phyloP scores from a whole-genome alignment of 352 stramenopile genomes.

The Phytopythium chamaehyphon region DNA sequence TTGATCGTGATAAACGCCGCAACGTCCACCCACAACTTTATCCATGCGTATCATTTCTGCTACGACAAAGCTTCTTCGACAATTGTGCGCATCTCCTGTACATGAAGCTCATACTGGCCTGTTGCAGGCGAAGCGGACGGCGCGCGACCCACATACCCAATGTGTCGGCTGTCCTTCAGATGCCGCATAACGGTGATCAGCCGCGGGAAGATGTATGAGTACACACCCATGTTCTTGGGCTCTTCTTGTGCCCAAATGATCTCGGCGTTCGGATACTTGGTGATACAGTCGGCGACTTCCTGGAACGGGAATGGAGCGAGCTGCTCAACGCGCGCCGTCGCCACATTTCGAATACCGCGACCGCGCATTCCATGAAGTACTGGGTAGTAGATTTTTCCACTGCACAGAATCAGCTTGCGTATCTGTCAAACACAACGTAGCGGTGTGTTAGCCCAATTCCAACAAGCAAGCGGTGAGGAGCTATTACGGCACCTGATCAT shows the following conservation, averaged over 20 bases:
- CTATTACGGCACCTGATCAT: constrained; percentile 47
- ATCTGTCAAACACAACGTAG: constrained; percentile 27
- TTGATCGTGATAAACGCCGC: too few species aligned
- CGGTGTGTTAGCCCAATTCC: not conserved
- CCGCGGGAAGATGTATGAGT: constrained; percentile 89
- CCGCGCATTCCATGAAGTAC: constrained; percentile 55
- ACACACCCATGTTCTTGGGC: constrained; percentile 98
- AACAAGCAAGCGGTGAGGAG: not conserved
- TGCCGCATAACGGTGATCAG: constrained; percentile 93
- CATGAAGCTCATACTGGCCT: constrained; percentile 93
- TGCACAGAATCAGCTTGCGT: constrained; percentile 75
- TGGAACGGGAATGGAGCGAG: constrained; percentile 98
- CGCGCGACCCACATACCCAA: constrained; percentile 93
- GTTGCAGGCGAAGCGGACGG: constrained; percentile 96
- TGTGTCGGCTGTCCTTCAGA: constrained; percentile 42
- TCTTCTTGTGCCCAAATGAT: constrained; percentile 98
- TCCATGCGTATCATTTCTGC: constrained; percentile 14
- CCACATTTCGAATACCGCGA: constrained; percentile 55
- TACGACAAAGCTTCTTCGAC: constrained; percentile 80
- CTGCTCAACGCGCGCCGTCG: constrained; percentile 77
- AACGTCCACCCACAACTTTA: too few species aligned
- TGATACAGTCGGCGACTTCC: constrained; percentile 87
- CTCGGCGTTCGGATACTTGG: constrained; percentile 93
- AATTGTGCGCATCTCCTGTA: constrained; percentile 92
- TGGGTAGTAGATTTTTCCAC: constrained; percentile 84